Conservation (phyloP, 768 basidiomycete species). For the Solioccasus polychromus region DNA sequence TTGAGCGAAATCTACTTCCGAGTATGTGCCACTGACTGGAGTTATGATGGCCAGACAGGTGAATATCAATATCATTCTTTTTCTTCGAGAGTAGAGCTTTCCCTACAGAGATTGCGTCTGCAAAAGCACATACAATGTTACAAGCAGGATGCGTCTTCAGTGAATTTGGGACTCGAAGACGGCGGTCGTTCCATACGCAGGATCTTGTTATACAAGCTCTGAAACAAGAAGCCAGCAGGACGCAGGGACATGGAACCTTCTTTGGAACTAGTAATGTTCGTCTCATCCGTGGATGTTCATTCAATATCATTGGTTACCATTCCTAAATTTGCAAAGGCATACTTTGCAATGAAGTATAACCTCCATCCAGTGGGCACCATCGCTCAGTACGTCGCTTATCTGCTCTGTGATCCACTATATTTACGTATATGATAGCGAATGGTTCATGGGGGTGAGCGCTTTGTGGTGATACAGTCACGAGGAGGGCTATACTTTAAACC, state of each 20-base stretch:
- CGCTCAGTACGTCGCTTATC: conserved; percentile 63
- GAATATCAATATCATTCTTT: conserved; percentile 2
- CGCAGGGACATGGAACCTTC: conserved; percentile 44
- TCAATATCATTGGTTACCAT: background rate
- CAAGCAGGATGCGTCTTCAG: conserved; percentile 66
- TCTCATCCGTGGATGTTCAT: conserved; percentile 19
- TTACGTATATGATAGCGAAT: conserved; percentile 54
- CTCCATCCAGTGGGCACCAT: conserved; percentile 75
- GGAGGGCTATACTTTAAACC: background rate
- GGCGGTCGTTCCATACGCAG: conserved; percentile 72
- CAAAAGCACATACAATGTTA: conserved; percentile 66
- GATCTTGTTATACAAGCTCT: conserved; percentile 73
- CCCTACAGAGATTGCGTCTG: conserved; percentile 61
- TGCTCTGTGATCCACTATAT: background rate
- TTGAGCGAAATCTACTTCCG: conserved; percentile 89
- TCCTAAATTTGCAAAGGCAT: conserved; percentile 46
- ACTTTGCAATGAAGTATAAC: conserved; percentile 77
- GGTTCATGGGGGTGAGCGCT: conserved; percentile 80
- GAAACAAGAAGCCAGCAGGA: conserved; percentile 57
- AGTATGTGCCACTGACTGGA: conserved; percentile 77
- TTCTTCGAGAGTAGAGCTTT: background rate
- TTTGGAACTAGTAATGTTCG: conserved; percentile 85
- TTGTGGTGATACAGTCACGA: background rate
- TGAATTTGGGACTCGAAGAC: conserved; percentile 85
- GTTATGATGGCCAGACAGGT: conserved; percentile 80